A percentile compares a stretch with the other conserved stretches of the same genome.
Conservation (phyloP, 306 rosid genomes). For the Lathyrus tuberosus region DNA sequence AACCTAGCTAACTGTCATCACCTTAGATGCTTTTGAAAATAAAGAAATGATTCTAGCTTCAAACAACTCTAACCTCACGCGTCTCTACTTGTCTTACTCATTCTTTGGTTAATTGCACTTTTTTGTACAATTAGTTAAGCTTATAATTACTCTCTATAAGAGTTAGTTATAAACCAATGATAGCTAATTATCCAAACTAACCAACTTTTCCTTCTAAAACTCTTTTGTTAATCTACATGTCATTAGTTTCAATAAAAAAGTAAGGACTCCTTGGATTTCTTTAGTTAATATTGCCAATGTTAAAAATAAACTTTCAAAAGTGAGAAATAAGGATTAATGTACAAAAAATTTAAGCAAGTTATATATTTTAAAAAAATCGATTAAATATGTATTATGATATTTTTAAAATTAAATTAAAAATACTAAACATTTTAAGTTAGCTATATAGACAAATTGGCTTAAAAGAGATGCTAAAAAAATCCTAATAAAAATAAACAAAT, state of each 20-base stretch:
- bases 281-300: neutral
- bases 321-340: too few relatives aligned
- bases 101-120: neutral
- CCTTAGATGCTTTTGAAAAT: neutral
- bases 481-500: too few relatives aligned
- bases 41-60: slow-evolving; percentile 20
- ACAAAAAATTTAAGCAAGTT: too few relatives aligned
- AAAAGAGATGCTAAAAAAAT: too few relatives aligned
- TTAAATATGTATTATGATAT: too few relatives aligned
- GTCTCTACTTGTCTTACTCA: slow-evolving; percentile 1
- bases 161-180: slow-evolving; percentile 14
- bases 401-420: too few relatives aligned
- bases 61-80: slow-evolving; percentile 8
- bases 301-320: too few relatives aligned
- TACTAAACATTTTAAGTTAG: too few relatives aligned
- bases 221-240: neutral
- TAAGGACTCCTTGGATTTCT: neutral
- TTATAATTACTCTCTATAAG: neutral
- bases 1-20: slow-evolving; percentile 1
- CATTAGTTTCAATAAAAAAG: neutral
- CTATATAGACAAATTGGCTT: too few relatives aligned
- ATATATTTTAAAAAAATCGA: too few relatives aligned
- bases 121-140: neutral
- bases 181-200: slow-evolving; percentile 8
- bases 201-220: neutral